Conservation (phyloP, 352 stramenopile species). For the Phytophthora pluvialis region DNA sequence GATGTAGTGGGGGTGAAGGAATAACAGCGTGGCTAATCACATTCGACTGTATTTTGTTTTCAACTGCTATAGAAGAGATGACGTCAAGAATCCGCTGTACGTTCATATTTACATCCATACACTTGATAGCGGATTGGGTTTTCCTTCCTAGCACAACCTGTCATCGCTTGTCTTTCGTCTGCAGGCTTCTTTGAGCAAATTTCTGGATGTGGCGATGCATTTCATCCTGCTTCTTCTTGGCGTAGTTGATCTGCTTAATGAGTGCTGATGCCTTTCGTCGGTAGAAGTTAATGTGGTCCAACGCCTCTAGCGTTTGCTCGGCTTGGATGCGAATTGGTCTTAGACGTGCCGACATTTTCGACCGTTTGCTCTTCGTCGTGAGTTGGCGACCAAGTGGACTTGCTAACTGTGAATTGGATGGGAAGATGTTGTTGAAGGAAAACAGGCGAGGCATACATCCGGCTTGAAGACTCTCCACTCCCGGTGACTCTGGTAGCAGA, state of each 20-base stretch:
- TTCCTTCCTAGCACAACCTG: conserved; percentile 1
- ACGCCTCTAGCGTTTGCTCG: conserved; percentile 55
- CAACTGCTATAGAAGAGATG: neutral
- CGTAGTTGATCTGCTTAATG: conserved; percentile 72
- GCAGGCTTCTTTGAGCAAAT: conserved; percentile 61
- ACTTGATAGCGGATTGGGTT: neutral
- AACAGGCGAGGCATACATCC: conserved; percentile 55
- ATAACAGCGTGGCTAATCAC: neutral
- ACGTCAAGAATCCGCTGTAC: conserved; percentile 15
- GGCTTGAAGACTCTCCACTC: conserved; percentile 18
- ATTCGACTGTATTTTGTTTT: neutral
- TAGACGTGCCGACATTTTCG: conserved; percentile 7
- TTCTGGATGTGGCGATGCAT: conserved; percentile 71
- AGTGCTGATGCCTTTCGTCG: conserved; percentile 61
- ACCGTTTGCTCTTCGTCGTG: conserved; percentile 13
- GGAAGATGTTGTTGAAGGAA: conserved; percentile 49
- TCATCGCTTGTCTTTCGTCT: conserved; percentile 35
- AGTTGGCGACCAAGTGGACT: conserved; percentile 2
- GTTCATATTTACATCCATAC: conserved; percentile 32
- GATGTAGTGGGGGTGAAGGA: no score
- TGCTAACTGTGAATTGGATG: conserved; percentile 13
- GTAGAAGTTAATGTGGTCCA: conserved; percentile 76
- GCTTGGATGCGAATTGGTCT: conserved; percentile 47
- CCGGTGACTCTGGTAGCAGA: conserved; percentile 1
- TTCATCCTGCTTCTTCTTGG: conserved; percentile 67